Evolutionary conservation across 2,329 filamentous ascomycete genomes (phyloP).

Genomic region (Fusarium dlaminii): DNA sequence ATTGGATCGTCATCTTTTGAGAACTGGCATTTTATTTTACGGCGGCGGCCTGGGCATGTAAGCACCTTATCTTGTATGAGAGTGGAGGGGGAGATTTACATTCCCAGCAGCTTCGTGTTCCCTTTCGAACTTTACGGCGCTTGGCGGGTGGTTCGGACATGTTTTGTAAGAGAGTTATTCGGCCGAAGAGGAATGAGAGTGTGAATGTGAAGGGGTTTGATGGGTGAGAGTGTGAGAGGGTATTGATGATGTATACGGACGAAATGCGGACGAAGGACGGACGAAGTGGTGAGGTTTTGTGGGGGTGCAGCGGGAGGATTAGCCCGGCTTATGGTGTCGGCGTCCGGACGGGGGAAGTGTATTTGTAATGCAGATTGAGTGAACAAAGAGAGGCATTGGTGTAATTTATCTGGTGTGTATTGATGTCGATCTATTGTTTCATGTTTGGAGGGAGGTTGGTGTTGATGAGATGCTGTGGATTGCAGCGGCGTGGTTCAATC

Average conservation of each 20-base stretch:
- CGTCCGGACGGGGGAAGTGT: conserved; percentile 23
- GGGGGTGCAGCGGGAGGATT: not conserved
- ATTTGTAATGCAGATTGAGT: not conserved
- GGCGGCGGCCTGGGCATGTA: conserved; percentile 47
- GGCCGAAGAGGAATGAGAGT: conserved; percentile 28
- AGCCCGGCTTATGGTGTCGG: conserved; percentile 26
- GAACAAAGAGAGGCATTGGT: not conserved
- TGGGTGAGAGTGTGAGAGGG: not conserved
- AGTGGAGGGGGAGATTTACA: conserved; percentile 51
- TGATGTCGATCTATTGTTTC: not conserved
- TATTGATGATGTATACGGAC: conserved; percentile 6
- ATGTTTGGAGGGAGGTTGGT: not conserved
- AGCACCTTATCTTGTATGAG: not conserved
- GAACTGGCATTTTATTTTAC: conserved; percentile 64
- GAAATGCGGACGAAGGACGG: conserved; percentile 28
- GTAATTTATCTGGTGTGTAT: rapidly evolving
- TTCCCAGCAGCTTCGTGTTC: conserved; percentile 68
- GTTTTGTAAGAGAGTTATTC: conserved; percentile 3
- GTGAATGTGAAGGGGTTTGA: not conserved
- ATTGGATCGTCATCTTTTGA: conserved; percentile 50
- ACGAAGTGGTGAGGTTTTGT: conserved; percentile 7
- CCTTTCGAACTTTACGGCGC: conserved; percentile 59
- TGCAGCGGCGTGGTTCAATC: too few relatives aligned
- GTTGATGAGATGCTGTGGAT: not conserved
- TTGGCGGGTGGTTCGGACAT: conserved; percentile 37